A percentile compares a stretch with the other conserved stretches of the same genome.
Conservation (phyloP, 176 grass and related monocot genomes). For the Ensete ventricosum region DNA sequence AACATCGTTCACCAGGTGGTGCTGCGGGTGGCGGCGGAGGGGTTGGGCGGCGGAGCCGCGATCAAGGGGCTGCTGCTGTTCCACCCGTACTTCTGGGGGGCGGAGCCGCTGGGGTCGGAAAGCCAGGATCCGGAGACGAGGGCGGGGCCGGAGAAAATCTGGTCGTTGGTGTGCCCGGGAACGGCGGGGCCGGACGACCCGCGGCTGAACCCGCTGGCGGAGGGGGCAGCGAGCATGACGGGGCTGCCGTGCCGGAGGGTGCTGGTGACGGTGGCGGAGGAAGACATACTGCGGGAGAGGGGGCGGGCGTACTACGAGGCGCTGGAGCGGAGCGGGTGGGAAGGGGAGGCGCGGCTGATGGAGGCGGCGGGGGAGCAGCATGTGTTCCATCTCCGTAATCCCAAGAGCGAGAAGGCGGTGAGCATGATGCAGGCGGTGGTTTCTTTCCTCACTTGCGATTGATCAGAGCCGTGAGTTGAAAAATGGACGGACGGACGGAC, state of each 20-base stretch:
- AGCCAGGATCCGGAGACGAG: constrained; percentile 16
- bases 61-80: constrained; percentile 28
- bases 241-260: constrained; percentile 19
- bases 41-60: neutral
- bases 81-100: constrained; percentile 51
- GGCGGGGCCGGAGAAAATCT: constrained; percentile 27
- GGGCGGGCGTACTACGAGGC: constrained; percentile 31
- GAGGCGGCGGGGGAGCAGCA: constrained; percentile 37
- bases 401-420: constrained; percentile 18
- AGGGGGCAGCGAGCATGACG: constrained; percentile 7
- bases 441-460: constrained; percentile 19
- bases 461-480: neutral
- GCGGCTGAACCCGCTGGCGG: constrained; percentile 27
- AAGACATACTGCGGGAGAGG: constrained; percentile 26
- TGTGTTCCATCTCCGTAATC: constrained; percentile 33
- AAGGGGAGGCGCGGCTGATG: constrained; percentile 28
- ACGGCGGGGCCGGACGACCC: constrained; percentile 32
- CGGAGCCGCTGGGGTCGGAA: constrained; percentile 17
- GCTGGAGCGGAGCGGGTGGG: constrained; percentile 33
- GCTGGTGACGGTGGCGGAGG: constrained; percentile 27
- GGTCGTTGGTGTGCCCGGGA: constrained; percentile 37
- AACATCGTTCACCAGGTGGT: constrained; percentile 47
- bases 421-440: constrained; percentile 28
- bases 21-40: constrained; percentile 11
- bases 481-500: no score